Evolutionary conservation across 1,284 basidiomycete genomes (phyloP).

Genomic region (Lignosus rhinocerotis): DNA sequence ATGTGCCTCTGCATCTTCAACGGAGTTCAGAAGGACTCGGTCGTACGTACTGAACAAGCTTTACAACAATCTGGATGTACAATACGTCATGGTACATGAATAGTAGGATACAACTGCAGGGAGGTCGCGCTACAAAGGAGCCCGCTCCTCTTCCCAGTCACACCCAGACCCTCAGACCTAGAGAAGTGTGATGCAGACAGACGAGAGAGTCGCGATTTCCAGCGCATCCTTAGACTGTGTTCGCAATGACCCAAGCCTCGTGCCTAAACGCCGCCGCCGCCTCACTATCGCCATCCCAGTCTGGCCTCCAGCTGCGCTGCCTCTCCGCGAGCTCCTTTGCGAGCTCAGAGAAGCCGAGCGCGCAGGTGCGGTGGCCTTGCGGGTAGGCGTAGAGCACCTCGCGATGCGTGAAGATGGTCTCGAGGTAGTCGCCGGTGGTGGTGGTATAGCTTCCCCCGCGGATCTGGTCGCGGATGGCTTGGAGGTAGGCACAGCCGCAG

Average conservation of each 20-base stretch:
- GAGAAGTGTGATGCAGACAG: background rate
- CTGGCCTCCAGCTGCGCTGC: conserved; percentile 57
- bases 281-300: conserved; percentile 66
- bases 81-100: too few species aligned
- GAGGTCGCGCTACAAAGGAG: too few species aligned
- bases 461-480: conserved; percentile 50
- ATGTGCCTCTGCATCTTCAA: too few species aligned
- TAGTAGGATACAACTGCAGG: too few species aligned
- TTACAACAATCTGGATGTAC: too few species aligned
- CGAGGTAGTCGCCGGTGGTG: conserved; percentile 71
- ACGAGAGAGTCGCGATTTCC: background rate
- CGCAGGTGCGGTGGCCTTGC: conserved; percentile 58
- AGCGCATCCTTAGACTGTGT: conserved; percentile 4
- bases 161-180: too few species aligned
- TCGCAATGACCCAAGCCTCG: conserved; percentile 62
- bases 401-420: conserved; percentile 73
- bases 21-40: too few species aligned
- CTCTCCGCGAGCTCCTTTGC: conserved; percentile 33
- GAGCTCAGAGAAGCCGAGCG: conserved; percentile 60
- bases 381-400: conserved; percentile 62
- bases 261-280: conserved; percentile 59
- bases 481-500: conserved; percentile 55
- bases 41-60: too few species aligned
- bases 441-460: conserved; percentile 55
- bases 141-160: background rate